Conservation (phyloP, 495 filamentous ascomycete species). For the Aspergillus heteromorphus region DNA sequence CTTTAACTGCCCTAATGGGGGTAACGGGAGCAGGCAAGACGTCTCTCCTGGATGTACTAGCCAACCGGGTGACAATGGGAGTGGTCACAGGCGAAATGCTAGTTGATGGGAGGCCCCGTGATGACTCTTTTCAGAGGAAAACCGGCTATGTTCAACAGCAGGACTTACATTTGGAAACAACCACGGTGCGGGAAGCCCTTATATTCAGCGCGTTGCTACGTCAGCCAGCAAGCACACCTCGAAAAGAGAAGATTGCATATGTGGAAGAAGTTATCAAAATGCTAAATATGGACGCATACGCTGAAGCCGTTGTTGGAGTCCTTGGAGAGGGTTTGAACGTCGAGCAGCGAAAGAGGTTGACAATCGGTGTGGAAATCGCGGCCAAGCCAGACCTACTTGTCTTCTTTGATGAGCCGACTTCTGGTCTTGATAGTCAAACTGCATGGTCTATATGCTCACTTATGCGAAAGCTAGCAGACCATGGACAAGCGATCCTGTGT, state of each 20-base stretch:
- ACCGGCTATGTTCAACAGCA: conserved; percentile 94
- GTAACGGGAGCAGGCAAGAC: conserved; percentile 59
- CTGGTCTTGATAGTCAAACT: conserved; percentile 77
- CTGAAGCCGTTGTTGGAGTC: conserved; percentile 82
- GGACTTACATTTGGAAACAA: conserved; percentile 79
- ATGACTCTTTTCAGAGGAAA: conserved; percentile 80
- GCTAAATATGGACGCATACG: conserved; percentile 81
- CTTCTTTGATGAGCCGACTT: conserved; percentile 87
- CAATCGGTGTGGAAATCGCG: conserved; percentile 83
- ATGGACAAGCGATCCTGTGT: conserved; percentile 81
- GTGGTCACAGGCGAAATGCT: conserved; percentile 82
- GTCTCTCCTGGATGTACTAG: conserved; percentile 50
- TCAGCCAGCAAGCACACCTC: conserved; percentile 64
- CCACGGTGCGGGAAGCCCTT: conserved; percentile 78
- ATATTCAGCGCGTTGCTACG: conserved; percentile 79
- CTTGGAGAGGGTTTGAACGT: conserved; percentile 87
- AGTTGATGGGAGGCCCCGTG: conserved; percentile 69
- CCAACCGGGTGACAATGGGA: conserved; percentile 78
- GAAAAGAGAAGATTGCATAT: conserved; percentile 74
- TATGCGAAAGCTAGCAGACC: conserved; percentile 74
- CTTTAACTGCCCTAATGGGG: conserved; percentile 81
- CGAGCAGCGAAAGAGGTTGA: conserved; percentile 81
- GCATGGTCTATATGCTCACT: conserved; percentile 79
- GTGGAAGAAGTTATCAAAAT: conserved; percentile 89
- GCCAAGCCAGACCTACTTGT: conserved; percentile 79